A percentile compares a stretch with the other conserved stretches of the same genome.
These are phyloP conservation scores for Metschnikowia cubensis DNA, from an alignment of 805 yeast species.

Conservation along the genomic window DNA sequence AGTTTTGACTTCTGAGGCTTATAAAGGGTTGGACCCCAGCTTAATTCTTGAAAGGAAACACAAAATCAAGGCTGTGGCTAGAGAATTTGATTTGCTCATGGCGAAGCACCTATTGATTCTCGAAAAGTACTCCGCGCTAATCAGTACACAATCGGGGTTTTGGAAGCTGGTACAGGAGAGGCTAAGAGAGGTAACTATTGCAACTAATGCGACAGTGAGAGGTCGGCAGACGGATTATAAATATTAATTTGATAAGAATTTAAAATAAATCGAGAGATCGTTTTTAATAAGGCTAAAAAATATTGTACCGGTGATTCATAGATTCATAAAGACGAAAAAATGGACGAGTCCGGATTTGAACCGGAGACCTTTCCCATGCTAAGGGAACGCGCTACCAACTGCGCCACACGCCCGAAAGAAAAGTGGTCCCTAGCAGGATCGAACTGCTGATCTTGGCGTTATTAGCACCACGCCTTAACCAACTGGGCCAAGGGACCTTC, in stretches of 20 bases:
- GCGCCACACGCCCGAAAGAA: constrained; percentile 66
- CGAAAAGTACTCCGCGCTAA: constrained; percentile 23
- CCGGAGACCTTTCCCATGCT: constrained; percentile 80
- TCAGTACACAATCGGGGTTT: constrained; percentile 23
- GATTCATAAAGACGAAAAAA: constrained; percentile 29
- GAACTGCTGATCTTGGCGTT: constrained; percentile 76
- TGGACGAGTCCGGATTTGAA: constrained; percentile 77
- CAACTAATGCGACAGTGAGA: neutral
- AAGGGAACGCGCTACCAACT: constrained; percentile 83
- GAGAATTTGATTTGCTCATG: constrained; percentile 20
- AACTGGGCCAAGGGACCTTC: constrained; percentile 13
- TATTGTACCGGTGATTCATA: neutral
- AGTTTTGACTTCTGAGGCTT: constrained; percentile 1
- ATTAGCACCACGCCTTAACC: constrained; percentile 52
- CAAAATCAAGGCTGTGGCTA: constrained; percentile 14
- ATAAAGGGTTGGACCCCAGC: constrained; percentile 2
- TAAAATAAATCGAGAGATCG: too few species aligned
- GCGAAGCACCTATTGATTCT: constrained; percentile 28
- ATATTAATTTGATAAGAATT: constrained; percentile 15
- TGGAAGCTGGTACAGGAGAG: constrained; percentile 25
- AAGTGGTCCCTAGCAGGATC: constrained; percentile 82
- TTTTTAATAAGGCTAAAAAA: too few species aligned
- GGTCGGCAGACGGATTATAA: neutral
- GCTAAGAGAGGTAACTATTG: constrained; percentile 3
- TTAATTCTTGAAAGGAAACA: neutral